Base-by-base conservation (phyloP, 2,329 filamentous ascomycete genomes). In the Venturia oleaginea region DNA sequence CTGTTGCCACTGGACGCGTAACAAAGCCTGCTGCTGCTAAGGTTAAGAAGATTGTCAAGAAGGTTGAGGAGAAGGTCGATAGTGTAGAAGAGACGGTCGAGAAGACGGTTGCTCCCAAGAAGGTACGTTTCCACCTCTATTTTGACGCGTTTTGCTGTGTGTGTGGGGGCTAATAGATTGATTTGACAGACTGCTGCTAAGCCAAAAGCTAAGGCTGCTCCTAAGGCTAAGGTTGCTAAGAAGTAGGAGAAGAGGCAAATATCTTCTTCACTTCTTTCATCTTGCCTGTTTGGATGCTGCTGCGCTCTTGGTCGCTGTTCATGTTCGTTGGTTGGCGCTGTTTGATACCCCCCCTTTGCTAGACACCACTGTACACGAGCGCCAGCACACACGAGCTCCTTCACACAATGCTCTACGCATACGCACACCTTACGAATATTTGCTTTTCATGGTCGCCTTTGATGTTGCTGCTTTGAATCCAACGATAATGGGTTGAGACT, bases 51-150 rank as follows among this genome's bases (percentile, higher is more conserved):
- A 37, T 61, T 24, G 61, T 38, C n/a, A 62, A 62, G 61, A 62
- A 62, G 40, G 46, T 15, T n/a, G 61, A 40, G 11, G 61, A 62
- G 22, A 62, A 62, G 61, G 61, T 62, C 30, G 34, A 62, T 11
- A 42, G 43, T 48, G 61, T 24, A 17, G 61, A 22, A 22, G 42
- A 62, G 42, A 62, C 51, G 61, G 27, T n/a, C 11, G 40, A 62
- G 46, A 51, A 42, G 40, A 62, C 32, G 40, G 40, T 37, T 27
- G 59, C 59, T 24, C 37, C 40, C 19, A 54, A 48, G 42, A 62
- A 62, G 42, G 61, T 46, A 48, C 32, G 42, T 48, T 17, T 51
- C 10, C 13, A 3, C 17, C 38, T 15, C 22, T 1, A 19, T n/a
- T 46, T 42, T 54, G 17, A 51, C n/a, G 46, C 24, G 2, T 34